phyloP scores from a whole-genome alignment of 106 monocot species.

The Dactylorhiza incarnata region DNA sequence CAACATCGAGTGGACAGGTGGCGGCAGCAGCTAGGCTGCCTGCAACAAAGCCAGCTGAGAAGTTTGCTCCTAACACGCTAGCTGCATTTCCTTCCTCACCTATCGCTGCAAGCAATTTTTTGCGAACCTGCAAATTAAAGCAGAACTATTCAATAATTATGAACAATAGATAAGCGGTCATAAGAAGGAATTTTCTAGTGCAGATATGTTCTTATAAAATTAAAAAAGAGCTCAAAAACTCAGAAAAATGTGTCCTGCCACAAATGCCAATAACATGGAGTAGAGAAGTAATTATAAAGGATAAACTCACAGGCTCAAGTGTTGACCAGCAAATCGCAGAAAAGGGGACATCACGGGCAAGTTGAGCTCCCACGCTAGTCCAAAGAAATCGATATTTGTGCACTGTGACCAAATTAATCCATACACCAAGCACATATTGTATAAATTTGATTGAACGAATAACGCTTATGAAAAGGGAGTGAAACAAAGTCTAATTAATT shows the following conservation, averaged over 20 bases:
- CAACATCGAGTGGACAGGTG: constrained; percentile 97
- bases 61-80: constrained; percentile 70
- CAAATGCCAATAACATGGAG: not conserved
- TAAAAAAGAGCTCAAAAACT: not conserved
- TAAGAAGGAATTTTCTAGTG: not conserved
- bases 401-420: constrained; percentile 21
- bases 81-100: constrained; percentile 58
- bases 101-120: constrained; percentile 46
- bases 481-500: no score
- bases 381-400: constrained; percentile 66
- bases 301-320: constrained; percentile 70
- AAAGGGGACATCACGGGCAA: constrained; percentile 93
- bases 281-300: not conserved
- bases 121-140: constrained; percentile 48
- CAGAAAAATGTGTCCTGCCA: not conserved
- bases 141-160: not conserved
- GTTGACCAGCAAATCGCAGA: constrained; percentile 96
- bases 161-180: not conserved
- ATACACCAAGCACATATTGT: not conserved
- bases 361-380: constrained; percentile 93
- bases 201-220: not conserved
- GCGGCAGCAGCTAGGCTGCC: constrained; percentile 83
- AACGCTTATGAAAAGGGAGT: no score
- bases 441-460: not conserved
- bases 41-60: constrained; percentile 81